These are phyloP conservation scores for Flaveria robusta DNA, from an alignment of 129 eudicot species.

Conservation along the genomic window DNA sequence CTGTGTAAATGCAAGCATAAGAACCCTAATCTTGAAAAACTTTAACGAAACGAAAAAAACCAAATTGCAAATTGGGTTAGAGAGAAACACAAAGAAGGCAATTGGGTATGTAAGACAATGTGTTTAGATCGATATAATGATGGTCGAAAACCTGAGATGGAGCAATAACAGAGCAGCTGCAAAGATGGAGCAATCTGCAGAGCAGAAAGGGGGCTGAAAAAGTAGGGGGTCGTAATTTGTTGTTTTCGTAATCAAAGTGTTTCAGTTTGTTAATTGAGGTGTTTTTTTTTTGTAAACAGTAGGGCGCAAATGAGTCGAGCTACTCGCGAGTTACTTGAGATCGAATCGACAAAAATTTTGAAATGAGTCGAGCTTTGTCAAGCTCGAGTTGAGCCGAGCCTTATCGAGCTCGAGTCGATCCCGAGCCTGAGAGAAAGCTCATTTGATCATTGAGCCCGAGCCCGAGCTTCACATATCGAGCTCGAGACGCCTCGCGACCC, in stretches of 20 bases:
- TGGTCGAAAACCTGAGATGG: slow-evolving; percentile 18
- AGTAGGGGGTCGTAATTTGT: slow-evolving; percentile 16
- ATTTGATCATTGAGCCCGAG: too few species aligned
- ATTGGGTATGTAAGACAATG: slow-evolving; percentile 24
- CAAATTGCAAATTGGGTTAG: background rate
- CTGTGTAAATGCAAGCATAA: background rate
- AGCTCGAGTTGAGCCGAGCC: too few species aligned
- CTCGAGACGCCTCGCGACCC: too few species aligned
- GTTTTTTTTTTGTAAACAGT: too few species aligned
- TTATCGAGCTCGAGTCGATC: too few species aligned
- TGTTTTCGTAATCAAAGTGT: slow-evolving; percentile 12
- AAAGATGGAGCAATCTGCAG: background rate
- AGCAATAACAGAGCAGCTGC: background rate
- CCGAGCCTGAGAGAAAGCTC: too few species aligned
- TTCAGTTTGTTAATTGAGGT: slow-evolving; percentile 11
- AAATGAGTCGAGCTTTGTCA: too few species aligned
- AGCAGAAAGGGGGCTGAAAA: background rate
- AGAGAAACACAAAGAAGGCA: background rate
- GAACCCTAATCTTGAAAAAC: slow-evolving; percentile 29
- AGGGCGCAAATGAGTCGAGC: too few species aligned
- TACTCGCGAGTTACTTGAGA: too few species aligned
- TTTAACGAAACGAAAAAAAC: background rate
- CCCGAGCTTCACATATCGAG: too few species aligned
- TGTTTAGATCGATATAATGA: background rate
- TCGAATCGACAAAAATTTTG: too few species aligned